phyloP scores from a whole-genome alignment of 176 grass and related monocot species.

The Musa itinerans region DNA sequence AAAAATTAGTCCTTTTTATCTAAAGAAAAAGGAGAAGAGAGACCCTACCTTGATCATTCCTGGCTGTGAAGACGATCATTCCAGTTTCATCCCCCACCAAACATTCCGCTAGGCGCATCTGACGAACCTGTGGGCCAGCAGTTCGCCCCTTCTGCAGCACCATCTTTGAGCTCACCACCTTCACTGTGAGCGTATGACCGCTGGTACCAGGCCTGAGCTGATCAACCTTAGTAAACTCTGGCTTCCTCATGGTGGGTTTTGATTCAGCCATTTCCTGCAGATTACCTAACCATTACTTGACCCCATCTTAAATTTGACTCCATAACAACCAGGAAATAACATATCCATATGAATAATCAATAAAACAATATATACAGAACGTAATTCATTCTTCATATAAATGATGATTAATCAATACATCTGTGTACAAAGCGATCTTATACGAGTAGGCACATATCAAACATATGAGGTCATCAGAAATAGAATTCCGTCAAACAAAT shows the following conservation, averaged over 20 bases:
- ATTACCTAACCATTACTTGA: background rate
- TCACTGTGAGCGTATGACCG: background rate
- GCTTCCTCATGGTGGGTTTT: background rate
- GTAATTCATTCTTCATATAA: background rate
- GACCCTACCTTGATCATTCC: background rate
- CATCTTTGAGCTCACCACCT: constrained; percentile 4
- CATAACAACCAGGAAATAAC: background rate
- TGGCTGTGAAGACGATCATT: constrained; percentile 4
- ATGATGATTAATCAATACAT: background rate
- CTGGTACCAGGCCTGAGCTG: background rate
- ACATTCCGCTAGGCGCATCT: constrained; percentile 2
- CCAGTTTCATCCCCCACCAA: constrained; percentile 4
- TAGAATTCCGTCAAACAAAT: background rate
- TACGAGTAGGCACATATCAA: background rate
- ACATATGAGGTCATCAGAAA: background rate
- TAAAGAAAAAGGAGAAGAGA: background rate
- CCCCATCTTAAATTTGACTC: background rate
- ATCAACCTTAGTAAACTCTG: constrained; percentile 1
- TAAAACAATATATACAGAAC: background rate
- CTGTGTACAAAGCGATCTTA: background rate
- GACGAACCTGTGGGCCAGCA: constrained; percentile 1
- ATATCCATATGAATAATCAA: too few species aligned
- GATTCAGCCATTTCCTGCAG: constrained; percentile 1
- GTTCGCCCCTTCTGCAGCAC: constrained; percentile 1
- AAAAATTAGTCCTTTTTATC: too few species aligned